Percentiles rank a stretch among this genome's conserved stretches.
Conservation (phyloP, 768 basidiomycete species). For the Suillus decipiens region DNA sequence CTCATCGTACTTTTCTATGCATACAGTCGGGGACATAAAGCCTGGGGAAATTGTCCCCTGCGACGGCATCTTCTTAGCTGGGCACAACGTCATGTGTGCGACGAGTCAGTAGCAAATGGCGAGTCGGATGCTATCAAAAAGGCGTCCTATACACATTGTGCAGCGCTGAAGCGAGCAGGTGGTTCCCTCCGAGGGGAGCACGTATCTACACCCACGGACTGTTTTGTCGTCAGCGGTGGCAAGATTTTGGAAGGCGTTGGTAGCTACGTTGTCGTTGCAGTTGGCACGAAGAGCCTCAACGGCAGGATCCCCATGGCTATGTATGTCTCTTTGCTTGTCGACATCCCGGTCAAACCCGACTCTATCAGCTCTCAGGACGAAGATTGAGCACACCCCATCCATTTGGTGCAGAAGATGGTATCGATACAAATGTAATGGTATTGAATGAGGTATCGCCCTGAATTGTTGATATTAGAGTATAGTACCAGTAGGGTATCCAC, state of each 20-base stretch:
- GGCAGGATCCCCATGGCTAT: conserved; percentile 97
- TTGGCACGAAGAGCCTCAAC: conserved; percentile 92
- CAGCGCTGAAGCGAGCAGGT: conserved; percentile 47
- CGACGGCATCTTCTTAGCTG: conserved; percentile 91
- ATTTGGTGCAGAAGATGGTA: too few species aligned
- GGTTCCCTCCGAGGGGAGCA: conserved; percentile 29
- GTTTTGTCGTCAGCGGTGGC: conserved; percentile 88
- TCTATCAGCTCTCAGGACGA: conserved; percentile 74
- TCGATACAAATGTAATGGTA: too few species aligned
- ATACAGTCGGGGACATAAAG: conserved; percentile 91
- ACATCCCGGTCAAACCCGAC: not conserved
- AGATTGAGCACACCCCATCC: conserved; percentile 83
- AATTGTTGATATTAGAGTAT: too few species aligned
- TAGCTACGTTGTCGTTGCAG: conserved; percentile 87
- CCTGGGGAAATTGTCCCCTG: conserved; percentile 96
- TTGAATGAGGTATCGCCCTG: too few species aligned
- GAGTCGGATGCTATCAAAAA: conserved; percentile 97
- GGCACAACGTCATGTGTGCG: conserved; percentile 94
- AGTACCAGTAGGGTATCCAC: too few species aligned
- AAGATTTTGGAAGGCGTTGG: conserved; percentile 97
- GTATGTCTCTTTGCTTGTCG: conserved; percentile 23
- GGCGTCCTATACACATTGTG: conserved; percentile 71
- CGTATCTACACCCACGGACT: conserved; percentile 67
- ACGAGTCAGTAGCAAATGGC: conserved; percentile 95
- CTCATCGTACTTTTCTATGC: conserved; percentile 8